Percentiles rank a stretch among this genome's conserved stretches.
phyloP scores from a whole-genome alignment of 1,139 yeast genomes.

The Scheffersomyces segobiensis region DNA sequence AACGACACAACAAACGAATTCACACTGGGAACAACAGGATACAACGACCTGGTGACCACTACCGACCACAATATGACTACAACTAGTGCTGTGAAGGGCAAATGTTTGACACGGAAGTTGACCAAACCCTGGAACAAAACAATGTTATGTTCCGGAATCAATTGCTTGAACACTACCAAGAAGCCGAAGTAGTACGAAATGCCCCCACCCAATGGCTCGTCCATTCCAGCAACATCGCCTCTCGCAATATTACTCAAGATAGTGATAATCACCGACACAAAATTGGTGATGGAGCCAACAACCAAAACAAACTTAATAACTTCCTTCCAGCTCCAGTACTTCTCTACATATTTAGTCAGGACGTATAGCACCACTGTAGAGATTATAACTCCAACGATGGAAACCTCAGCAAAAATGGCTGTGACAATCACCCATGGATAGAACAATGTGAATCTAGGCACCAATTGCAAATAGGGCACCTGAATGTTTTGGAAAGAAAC shows the following conservation, averaged over 20 bases:
- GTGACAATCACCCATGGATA: conserved; percentile 80
- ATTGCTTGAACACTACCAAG: conserved; percentile 82
- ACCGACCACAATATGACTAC: conserved; percentile 48
- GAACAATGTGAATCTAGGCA: conserved; percentile 60
- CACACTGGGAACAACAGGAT: conserved; percentile 67
- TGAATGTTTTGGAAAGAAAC: conserved; percentile 36
- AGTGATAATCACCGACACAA: conserved; percentile 26
- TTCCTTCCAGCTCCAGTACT: conserved; percentile 62
- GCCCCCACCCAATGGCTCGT: conserved; percentile 67
- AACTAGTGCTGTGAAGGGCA: conserved; percentile 63
- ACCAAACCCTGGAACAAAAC: conserved; percentile 62
- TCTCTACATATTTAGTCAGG: conserved; percentile 53
- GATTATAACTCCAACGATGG: conserved; percentile 49
- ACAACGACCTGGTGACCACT: conserved; percentile 33
- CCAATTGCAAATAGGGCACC: conserved; percentile 67
- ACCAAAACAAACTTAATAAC: conserved; percentile 59
- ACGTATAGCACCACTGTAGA: conserved; percentile 52
- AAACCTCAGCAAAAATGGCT: conserved; percentile 70
- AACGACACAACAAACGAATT: conserved; percentile 70
- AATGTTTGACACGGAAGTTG: conserved; percentile 69
- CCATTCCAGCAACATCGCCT: conserved; percentile 40
- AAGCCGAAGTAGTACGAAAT: conserved; percentile 72
- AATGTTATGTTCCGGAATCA: conserved; percentile 85
- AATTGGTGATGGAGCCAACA: conserved; percentile 54
- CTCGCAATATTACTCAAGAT: conserved; percentile 41